These are phyloP conservation scores for Candida pini DNA, from an alignment of 805 yeast genomes.

Conservation along the genomic window DNA sequence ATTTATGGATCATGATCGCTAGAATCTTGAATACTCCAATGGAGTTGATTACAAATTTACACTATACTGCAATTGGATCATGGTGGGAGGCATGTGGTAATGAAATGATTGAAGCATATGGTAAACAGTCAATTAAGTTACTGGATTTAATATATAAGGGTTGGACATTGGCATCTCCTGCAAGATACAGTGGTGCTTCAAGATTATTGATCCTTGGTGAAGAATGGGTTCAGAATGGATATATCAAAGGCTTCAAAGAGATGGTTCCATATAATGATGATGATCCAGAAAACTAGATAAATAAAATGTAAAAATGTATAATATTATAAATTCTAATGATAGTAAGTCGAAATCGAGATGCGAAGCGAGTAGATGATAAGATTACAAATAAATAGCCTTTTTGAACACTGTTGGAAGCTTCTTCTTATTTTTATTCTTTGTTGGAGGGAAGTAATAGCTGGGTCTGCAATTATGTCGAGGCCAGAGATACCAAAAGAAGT, in stretches of 20 bases:
- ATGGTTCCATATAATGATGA: slow-evolving; percentile 25
- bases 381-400: too few species aligned
- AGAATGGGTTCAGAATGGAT: slow-evolving; percentile 56
- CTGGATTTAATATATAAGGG: slow-evolving; percentile 38
- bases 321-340: too few species aligned
- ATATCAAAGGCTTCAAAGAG: slow-evolving; percentile 37
- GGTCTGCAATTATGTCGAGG: slow-evolving; percentile 34
- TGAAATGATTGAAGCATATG: slow-evolving; percentile 52
- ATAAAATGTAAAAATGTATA: neutral
- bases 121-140: slow-evolving; percentile 65
- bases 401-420: too few species aligned
- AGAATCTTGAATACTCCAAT: slow-evolving; percentile 56
- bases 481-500: slow-evolving; percentile 41
- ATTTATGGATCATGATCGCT: slow-evolving; percentile 70
- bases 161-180: slow-evolving; percentile 51
- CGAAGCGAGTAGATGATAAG: too few species aligned
- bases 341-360: too few species aligned
- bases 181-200: slow-evolving; percentile 68
- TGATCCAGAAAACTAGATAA: too few species aligned
- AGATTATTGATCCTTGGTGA: slow-evolving; percentile 74
- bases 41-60: slow-evolving; percentile 54
- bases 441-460: too few species aligned
- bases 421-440: too few species aligned
- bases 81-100: slow-evolving; percentile 90
- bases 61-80: slow-evolving; percentile 62